phyloP scores from a whole-genome alignment of 108 stramenopile genomes.

The Pseudonitzschia pungens region DNA sequence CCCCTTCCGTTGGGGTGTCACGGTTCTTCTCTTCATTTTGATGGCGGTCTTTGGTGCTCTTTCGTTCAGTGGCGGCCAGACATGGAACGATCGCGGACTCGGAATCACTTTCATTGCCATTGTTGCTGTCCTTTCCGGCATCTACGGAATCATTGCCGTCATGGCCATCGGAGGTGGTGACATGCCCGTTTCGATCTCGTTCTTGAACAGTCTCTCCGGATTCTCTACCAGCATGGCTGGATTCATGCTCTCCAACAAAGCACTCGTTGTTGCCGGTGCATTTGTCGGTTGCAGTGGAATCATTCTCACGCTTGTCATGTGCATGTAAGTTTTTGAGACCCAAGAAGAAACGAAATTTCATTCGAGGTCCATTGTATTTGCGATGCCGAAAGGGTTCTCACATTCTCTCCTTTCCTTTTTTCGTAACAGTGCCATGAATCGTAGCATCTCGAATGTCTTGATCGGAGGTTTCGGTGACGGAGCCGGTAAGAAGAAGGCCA shows the following conservation, averaged over 20 bases:
- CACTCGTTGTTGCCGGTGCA: conserved; percentile 77
- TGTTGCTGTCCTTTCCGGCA: conserved; percentile 52
- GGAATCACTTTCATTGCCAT: conserved; percentile 46
- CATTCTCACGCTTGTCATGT: conserved; percentile 87
- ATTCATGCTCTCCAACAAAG: conserved; percentile 84
- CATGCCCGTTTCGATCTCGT: conserved; percentile 87
- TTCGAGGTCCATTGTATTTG: too few species aligned
- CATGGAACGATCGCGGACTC: conserved; percentile 52
- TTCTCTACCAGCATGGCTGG: conserved; percentile 86
- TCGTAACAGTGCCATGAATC: conserved; percentile 69
- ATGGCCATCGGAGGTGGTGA: conserved; percentile 71
- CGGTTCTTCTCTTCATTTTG: conserved; percentile 46
- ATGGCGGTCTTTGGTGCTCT: conserved; percentile 50
- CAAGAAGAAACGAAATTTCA: neutral
- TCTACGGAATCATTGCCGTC: conserved; percentile 65
- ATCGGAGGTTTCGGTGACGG: conserved; percentile 70
- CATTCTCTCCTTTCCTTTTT: neutral
- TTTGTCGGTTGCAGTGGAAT: conserved; percentile 86
- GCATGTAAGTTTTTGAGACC: conserved; percentile 35
- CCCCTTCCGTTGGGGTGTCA: conserved; percentile 61
- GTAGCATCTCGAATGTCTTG: conserved; percentile 69
- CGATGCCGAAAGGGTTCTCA: too few species aligned
- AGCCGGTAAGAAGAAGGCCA: conserved; percentile 27
- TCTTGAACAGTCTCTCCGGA: conserved; percentile 84
- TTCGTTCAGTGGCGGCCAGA: conserved; percentile 39